Conservation (phyloP, 306 rosid species). For the Pueraria montana region DNA sequence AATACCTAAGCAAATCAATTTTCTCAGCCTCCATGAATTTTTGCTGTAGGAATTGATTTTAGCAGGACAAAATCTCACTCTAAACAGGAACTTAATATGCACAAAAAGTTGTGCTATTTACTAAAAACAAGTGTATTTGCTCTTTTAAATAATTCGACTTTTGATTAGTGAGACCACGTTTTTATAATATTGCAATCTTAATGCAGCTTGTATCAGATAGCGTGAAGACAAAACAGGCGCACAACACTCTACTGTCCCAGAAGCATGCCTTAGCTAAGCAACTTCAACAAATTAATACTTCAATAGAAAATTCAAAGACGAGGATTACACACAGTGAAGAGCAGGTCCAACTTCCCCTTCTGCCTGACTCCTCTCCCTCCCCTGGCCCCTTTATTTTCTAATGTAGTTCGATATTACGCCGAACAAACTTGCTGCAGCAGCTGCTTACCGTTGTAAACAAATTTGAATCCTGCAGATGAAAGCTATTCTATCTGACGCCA, state of each 20-base stretch:
- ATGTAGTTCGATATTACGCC: conserved; percentile 7
- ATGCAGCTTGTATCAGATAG: conserved; percentile 97
- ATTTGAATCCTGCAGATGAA: conserved; percentile 70
- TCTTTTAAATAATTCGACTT: conserved; percentile 32
- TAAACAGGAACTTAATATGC: conserved; percentile 17
- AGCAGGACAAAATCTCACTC: conserved; percentile 12
- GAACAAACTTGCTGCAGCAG: conserved; percentile 15
- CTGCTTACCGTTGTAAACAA: conserved; percentile 42
- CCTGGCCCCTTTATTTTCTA: neutral
- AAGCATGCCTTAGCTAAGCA: conserved; percentile 84
- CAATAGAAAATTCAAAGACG: conserved; percentile 64
- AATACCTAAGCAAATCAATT: conserved; percentile 14
- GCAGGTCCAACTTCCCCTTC: conserved; percentile 62
- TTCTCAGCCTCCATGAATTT: conserved; percentile 1
- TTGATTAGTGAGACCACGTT: conserved; percentile 5
- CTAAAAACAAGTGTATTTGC: conserved; percentile 21
- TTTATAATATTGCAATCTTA: conserved; percentile 45
- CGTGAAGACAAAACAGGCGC: conserved; percentile 87
- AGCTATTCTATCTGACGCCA: conserved; percentile 66
- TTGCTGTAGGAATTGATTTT: conserved; percentile 19
- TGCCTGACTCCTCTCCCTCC: neutral
- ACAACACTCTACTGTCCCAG: conserved; percentile 68
- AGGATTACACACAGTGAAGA: conserved; percentile 74
- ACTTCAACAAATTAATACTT: conserved; percentile 74
- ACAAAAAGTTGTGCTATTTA: conserved; percentile 13